These are phyloP conservation scores for Cyberlindnera americana DNA, from an alignment of 805 yeast species.

Conservation along the genomic window DNA sequence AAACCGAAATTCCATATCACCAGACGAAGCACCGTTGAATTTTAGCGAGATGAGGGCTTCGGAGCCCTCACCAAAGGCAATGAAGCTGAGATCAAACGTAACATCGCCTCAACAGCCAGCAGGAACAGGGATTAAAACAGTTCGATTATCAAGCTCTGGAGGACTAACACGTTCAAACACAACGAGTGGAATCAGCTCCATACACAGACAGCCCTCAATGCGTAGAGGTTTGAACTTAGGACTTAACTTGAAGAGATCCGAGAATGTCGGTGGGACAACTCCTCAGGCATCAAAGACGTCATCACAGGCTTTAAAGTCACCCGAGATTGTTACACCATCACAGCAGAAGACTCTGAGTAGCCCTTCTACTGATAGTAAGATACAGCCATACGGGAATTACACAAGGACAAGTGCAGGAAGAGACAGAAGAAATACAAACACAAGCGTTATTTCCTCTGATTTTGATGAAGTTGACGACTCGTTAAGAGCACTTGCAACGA, in stretches of 20 bases:
- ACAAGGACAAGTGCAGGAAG: constrained; percentile 1
- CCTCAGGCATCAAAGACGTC: not conserved
- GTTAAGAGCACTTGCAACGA: constrained; percentile 58
- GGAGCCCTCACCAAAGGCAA: constrained; percentile 7
- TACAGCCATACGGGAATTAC: constrained; percentile 1
- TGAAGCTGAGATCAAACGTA: constrained; percentile 5
- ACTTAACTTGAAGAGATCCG: constrained; percentile 10
- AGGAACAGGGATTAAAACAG: constrained; percentile 1
- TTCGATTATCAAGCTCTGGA: constrained; percentile 5
- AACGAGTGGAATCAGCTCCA: constrained; percentile 18
- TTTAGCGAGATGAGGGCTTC: not conserved
- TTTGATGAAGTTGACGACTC: constrained; percentile 47
- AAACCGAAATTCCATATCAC: constrained; percentile 21
- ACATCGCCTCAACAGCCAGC: constrained; percentile 1
- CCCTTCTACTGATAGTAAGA: constrained; percentile 7
- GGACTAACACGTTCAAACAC: constrained; percentile 25
- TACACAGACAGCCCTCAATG: constrained; percentile 18
- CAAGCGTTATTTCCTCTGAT: constrained; percentile 12
- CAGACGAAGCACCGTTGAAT: constrained; percentile 23
- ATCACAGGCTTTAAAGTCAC: constrained; percentile 6
- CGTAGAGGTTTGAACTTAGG: constrained; percentile 26
- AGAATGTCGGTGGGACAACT: not conserved
- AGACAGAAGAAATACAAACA: constrained; percentile 23
- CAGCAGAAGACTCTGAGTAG: constrained; percentile 1
- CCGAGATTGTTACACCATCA: constrained; percentile 15